Conservation (phyloP, 495 filamentous ascomycete genomes). For the Saxispiralis lemnorum region DNA sequence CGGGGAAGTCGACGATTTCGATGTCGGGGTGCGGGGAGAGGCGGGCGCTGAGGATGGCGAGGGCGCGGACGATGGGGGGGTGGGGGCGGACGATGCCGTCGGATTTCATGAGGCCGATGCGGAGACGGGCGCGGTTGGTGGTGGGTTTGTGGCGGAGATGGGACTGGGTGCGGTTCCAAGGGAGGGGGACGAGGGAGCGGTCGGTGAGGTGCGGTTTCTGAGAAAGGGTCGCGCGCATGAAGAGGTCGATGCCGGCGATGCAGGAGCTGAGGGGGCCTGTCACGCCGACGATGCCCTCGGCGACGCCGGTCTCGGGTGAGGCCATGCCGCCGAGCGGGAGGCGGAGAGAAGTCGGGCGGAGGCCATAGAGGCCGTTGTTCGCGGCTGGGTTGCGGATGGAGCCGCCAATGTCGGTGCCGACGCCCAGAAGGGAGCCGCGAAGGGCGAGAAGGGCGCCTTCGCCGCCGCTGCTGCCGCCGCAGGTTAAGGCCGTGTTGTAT, state of each 20-base stretch:
- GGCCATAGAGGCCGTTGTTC: slow-evolving; percentile 44
- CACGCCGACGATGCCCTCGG: slow-evolving; percentile 40
- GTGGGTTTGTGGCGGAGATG: neutral
- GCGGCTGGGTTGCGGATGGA: slow-evolving; percentile 49
- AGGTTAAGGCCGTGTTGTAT: slow-evolving; percentile 35
- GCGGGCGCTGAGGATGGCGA: slow-evolving; percentile 38
- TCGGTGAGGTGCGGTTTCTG: slow-evolving; percentile 13
- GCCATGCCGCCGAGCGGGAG: slow-evolving; percentile 16
- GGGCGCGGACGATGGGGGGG: slow-evolving; percentile 46
- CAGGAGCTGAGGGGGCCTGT: slow-evolving; percentile 46
- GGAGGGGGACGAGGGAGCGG: slow-evolving; percentile 10
- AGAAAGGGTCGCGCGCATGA: slow-evolving; percentile 30
- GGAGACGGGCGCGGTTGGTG: slow-evolving; percentile 26
- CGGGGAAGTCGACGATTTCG: slow-evolving; percentile 47
- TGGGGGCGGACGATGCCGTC: slow-evolving; percentile 57
- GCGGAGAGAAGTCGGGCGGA: slow-evolving; percentile 42
- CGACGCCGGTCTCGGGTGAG: slow-evolving; percentile 34
- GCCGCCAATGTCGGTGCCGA: slow-evolving; percentile 54
- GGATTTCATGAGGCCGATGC: slow-evolving; percentile 50
- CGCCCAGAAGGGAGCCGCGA: slow-evolving; percentile 41
- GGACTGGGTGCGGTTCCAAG: slow-evolving; percentile 10
- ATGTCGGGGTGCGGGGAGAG: slow-evolving; percentile 32
- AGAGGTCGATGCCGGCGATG: slow-evolving; percentile 45
- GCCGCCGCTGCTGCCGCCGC: slow-evolving; percentile 48
- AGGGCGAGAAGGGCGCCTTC: slow-evolving; percentile 46